phyloP scores from a whole-genome alignment of 345 rosid species.

The Eucalyptus brandiana region DNA sequence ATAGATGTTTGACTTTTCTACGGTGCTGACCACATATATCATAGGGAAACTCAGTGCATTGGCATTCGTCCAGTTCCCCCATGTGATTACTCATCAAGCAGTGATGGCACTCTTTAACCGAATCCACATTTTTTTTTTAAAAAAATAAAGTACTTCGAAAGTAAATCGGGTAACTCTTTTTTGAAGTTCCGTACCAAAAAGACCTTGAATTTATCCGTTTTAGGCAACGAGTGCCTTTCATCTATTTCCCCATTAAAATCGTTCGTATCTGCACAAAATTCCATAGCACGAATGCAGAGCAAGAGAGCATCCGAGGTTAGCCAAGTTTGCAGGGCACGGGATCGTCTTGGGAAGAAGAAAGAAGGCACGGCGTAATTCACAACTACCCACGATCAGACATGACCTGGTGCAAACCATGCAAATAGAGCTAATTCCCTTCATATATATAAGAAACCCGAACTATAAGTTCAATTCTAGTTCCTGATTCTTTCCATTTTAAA shows the following conservation, averaged over 20 bases:
- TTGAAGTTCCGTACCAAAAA: not conserved
- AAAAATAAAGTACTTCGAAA: not conserved
- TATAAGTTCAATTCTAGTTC: fast-evolving
- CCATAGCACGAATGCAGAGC: not conserved
- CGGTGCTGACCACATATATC: not conserved
- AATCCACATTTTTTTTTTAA: not conserved
- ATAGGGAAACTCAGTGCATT: not conserved
- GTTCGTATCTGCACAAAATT: not conserved
- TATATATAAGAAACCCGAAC: no score
- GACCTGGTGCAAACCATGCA: not conserved
- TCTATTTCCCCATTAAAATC: not conserved
- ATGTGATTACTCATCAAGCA: not conserved
- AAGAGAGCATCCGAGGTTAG: not conserved
- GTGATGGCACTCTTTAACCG: not conserved
- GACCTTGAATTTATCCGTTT: not conserved
- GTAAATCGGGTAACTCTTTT: not conserved
- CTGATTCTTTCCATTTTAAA: not conserved
- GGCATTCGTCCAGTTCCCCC: not conserved
- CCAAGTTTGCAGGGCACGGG: not conserved
- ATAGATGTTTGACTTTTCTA: not conserved
- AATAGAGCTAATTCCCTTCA: not conserved
- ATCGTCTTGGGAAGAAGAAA: not conserved
- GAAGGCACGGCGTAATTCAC: not conserved
- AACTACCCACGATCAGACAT: not conserved
- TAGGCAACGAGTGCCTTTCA: not conserved